These are phyloP conservation scores for Blastomyces gilchristii DNA, from an alignment of 2,329 filamentous ascomycete species.

Conservation along the genomic window DNA sequence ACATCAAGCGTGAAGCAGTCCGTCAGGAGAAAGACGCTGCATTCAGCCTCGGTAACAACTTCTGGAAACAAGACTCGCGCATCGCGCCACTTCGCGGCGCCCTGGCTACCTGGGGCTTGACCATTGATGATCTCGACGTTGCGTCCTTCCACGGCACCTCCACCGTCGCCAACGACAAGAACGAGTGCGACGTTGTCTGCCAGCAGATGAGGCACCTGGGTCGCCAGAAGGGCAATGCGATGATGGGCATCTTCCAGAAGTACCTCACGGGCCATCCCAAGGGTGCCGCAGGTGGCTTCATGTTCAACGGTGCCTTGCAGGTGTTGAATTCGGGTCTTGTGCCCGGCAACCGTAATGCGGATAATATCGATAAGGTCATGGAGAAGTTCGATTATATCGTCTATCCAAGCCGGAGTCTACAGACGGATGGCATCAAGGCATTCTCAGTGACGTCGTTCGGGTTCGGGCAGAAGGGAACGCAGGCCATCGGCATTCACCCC, in stretches of 20 bases:
- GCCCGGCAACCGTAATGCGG: constrained; percentile 93
- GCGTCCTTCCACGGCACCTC: constrained; percentile 99
- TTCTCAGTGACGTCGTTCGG: constrained; percentile 98
- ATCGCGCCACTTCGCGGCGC: constrained; percentile 95
- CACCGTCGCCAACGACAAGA: constrained; percentile 98
- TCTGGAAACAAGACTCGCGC: constrained; percentile 91
- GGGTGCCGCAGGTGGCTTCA: constrained; percentile 98
- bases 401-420: constrained; percentile 87
- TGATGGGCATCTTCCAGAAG: constrained; percentile 98
- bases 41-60: constrained; percentile 89
- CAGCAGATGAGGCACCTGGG: constrained; percentile 92
- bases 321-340: constrained; percentile 90
- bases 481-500: constrained; percentile 93
- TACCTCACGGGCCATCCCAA: constrained; percentile 98
- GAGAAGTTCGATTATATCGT: constrained; percentile 97
- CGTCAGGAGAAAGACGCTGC: constrained; percentile 91
- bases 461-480: constrained; percentile 97
- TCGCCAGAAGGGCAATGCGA: constrained; percentile 88
- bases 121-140: constrained; percentile 87
- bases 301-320: constrained; percentile 97
- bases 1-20: constrained; percentile 78
- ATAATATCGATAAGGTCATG: constrained; percentile 93
- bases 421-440: constrained; percentile 96
- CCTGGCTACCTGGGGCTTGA: constrained; percentile 94
- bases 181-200: constrained; percentile 95